Percentiles rank a stretch among this genome's conserved stretches.
These are phyloP conservation scores for Podospora tetraspora DNA, from an alignment of 495 filamentous ascomycete species.

Conservation along the genomic window DNA sequence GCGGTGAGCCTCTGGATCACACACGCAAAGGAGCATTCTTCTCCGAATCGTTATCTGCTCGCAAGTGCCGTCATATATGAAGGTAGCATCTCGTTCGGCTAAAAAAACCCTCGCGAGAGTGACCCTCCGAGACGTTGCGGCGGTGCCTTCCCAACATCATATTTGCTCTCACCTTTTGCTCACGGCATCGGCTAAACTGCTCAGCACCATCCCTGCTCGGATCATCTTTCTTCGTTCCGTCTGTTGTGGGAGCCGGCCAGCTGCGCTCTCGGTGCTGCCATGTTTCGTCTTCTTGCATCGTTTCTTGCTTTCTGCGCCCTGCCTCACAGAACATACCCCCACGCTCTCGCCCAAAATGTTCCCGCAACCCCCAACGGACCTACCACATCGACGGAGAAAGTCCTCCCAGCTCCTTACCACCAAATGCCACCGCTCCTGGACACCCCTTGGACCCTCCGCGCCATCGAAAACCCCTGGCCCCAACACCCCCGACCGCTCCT, in stretches of 20 bases:
- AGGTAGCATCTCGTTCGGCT: background rate
- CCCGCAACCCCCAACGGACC: background rate
- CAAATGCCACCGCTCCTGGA: slow-evolving; percentile 44
- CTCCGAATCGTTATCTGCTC: background rate
- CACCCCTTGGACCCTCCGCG: slow-evolving; percentile 58
- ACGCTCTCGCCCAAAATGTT: background rate
- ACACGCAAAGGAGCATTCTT: no score
- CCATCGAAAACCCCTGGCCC: slow-evolving; percentile 60
- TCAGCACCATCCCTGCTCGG: background rate
- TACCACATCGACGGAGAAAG: background rate
- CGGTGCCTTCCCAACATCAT: background rate
- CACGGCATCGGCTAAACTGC: background rate
- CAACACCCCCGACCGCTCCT: slow-evolving; percentile 62
- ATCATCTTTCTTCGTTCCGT: background rate
- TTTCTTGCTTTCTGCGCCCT: background rate
- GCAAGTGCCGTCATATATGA: background rate
- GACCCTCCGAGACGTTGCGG: background rate
- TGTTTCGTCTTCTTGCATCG: background rate
- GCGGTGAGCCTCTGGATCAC: background rate
- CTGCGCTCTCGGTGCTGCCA: background rate
- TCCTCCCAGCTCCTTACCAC: slow-evolving; percentile 16
- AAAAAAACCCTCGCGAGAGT: background rate
- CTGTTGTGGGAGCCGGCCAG: background rate
- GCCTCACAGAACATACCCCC: background rate
- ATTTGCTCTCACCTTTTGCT: background rate